Base-by-base conservation (phyloP, 257 asterid genomes). In the Nicotiana tabacum region DNA sequence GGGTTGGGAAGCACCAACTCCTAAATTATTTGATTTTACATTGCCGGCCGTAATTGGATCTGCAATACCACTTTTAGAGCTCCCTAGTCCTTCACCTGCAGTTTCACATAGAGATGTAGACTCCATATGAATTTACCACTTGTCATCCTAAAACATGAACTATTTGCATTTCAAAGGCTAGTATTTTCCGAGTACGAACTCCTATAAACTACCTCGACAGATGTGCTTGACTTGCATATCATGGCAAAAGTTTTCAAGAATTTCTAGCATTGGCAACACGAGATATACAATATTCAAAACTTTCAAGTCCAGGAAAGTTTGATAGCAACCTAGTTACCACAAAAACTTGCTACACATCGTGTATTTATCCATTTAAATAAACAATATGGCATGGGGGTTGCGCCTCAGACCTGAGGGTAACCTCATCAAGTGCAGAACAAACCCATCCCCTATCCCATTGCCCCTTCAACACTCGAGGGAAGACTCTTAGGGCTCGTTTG, bases 41-140 rank as follows among this genome's bases (percentile, higher is more conserved):
- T 85, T 94, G 69, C 97, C 97, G 4, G 98, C 98, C 87, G 88
- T 84, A 27, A 95, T 93, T 12, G 98, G 98, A 82, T 91, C 93
- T 39, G 97, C 91, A 70, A 95, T 95, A 55, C 98, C 98, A 78
- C 92, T 90, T 84, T 84, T 89, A 35, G 98, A 92, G 90, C 98
- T 93, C 37, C 98, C 98, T 85, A 95, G 91, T 61, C 98, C 98
- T 90, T 93, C 97, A 46, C 98, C 96, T 95, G 91, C 84, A 87
- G 29, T 82, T 48, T 11, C 62, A 2, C 43, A 27, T 48, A 15
- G 29, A 74, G 62, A 74, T 74, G 27, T 48, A 37, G 16, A 74
- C 80, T 74, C 80, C 80, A 48, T 48, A 27, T 12, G 80, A 48
- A 74, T 74, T 46, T 72, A 35, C 6, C n/a, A 18, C 80, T 48